A percentile compares a stretch with the other conserved stretches of the same genome.
phyloP scores from a whole-genome alignment of 192 early-diverging fungal genomes.

The Ambispora gerdemannii region DNA sequence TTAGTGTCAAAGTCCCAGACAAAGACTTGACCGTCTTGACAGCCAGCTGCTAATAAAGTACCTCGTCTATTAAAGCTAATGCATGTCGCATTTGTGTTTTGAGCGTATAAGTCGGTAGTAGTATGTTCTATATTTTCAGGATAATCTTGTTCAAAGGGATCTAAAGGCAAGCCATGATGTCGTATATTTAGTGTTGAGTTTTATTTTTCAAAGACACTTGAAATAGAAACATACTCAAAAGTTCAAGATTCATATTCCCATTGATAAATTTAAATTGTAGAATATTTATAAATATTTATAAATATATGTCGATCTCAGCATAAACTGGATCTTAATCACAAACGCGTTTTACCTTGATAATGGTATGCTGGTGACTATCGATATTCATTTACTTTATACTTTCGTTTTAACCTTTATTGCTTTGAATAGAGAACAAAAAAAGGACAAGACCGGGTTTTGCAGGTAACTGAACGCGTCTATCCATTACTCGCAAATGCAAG shows the following conservation, averaged over 20 bases:
- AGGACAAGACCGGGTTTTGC: not conserved
- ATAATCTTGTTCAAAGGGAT: slow-evolving; percentile 79
- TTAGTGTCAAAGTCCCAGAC: slow-evolving; percentile 90
- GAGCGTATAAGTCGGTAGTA: slow-evolving; percentile 49
- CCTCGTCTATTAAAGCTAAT: slow-evolving; percentile 79
- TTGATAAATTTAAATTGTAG: too few relatives aligned
- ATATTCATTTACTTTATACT: not conserved
- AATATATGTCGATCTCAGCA: too few relatives aligned
- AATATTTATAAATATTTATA: too few relatives aligned
- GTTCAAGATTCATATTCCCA: slow-evolving; percentile 10
- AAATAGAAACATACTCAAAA: slow-evolving; percentile 5
- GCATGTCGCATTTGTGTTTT: slow-evolving; percentile 52
- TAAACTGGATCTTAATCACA: too few relatives aligned
- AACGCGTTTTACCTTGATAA: too few relatives aligned
- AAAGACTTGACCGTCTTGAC: slow-evolving; percentile 71
- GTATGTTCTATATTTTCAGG: slow-evolving; percentile 76
- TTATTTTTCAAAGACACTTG: not conserved
- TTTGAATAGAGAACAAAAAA: not conserved
- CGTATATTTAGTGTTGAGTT: not conserved
- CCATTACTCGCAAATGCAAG: too few relatives aligned
- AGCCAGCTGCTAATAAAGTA: slow-evolving; percentile 78
- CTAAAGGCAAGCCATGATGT: slow-evolving; percentile 32
- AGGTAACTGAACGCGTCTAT: not conserved
- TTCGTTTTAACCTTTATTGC: not conserved
- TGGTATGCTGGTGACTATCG: too few relatives aligned